A percentile compares a stretch with the other conserved stretches of the same genome.
Conservation (phyloP, 805 yeast species). For the Pichia membranifaciens region DNA sequence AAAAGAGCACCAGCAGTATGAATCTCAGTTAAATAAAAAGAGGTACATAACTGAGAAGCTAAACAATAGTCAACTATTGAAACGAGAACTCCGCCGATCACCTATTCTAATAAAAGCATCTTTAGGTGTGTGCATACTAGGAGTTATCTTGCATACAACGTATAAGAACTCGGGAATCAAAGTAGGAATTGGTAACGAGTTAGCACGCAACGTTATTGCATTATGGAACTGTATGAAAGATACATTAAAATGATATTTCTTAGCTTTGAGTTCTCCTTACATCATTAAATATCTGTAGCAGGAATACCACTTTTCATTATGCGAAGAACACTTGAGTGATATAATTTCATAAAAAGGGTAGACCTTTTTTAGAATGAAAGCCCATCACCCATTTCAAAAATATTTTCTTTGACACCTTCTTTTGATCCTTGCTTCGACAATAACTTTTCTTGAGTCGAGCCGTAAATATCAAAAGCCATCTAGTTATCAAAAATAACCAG, state of each 20-base stretch:
- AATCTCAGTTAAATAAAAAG: not conserved
- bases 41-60: not conserved
- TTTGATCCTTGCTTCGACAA: too few relatives aligned
- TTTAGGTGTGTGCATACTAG: conserved; percentile 7
- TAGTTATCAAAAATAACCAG: too few relatives aligned
- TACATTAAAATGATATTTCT: not conserved
- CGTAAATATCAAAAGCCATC: too few relatives aligned
- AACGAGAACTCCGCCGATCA: not conserved
- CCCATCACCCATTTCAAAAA: too few relatives aligned
- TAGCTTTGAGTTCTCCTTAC: not conserved
- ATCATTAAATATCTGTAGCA: too few relatives aligned
- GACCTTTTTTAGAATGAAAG: too few relatives aligned
- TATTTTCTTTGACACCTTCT: too few relatives aligned
- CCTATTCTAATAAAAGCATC: conserved; percentile 2
- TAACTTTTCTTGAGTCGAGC: too few relatives aligned
- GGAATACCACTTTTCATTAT: too few relatives aligned
- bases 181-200: conserved; percentile 3
- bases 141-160: conserved; percentile 1
- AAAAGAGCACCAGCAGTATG: conserved; percentile 1
- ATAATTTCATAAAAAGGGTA: too few relatives aligned
- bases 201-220: not conserved
- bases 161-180: not conserved
- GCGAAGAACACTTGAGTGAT: too few relatives aligned
- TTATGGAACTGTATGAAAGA: conserved; percentile 2
- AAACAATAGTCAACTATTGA: not conserved